Evolutionary conservation across 352 stramenopile genomes (phyloP), one percentile per base, ranked within the genome.

Genomic region (Aphanomyces stellatus): DNA sequence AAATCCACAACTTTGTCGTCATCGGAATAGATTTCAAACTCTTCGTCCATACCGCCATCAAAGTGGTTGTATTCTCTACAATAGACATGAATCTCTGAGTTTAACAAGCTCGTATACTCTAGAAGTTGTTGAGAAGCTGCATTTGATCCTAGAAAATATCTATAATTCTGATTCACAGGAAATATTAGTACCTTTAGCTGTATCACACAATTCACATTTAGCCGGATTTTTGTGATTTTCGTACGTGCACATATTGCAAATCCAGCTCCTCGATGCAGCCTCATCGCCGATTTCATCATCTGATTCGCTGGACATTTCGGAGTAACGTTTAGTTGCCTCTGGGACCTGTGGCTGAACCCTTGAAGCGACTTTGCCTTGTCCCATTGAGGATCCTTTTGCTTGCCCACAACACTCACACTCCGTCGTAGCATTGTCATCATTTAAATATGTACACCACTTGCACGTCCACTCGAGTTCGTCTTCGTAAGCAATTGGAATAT

Each of bases 171-270:
- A 22, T 53, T 53, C 46, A 28, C 46, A 43, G 8, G 46, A 53
- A 28, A 53, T 28, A 28, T 1, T 28, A 41, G 17, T 62, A 62
- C 53, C 53, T 62, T 46, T 42, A 13, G 53, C 17, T 27, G 53
- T 48, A 46, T 62, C 53, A n/a, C 53, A 62, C 30, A 62, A 46
- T 31, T 42, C 34, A 31, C 53, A 62, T 30, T 27, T 17, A 8
- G 3, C 19, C 4, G 55, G 55, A 22, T 64, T 46, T 24, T 22
- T 37, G 37, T 10, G 4, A n/a, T 64, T 49, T 19, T 51, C 55
- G 37, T 64, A 51, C 19, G 55, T 64, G 55, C 55, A 64, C 33
- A 64, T 37, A 10, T 64, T 64, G 35, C 55, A 64, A 2, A 46
- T 49, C 55, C 55, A 64, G 11, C n/a, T n/a, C n/a, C n/a, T n/a